Evolutionary conservation across 1,284 basidiomycete genomes (phyloP).

Genomic region (Meripilus lineatus): DNA sequence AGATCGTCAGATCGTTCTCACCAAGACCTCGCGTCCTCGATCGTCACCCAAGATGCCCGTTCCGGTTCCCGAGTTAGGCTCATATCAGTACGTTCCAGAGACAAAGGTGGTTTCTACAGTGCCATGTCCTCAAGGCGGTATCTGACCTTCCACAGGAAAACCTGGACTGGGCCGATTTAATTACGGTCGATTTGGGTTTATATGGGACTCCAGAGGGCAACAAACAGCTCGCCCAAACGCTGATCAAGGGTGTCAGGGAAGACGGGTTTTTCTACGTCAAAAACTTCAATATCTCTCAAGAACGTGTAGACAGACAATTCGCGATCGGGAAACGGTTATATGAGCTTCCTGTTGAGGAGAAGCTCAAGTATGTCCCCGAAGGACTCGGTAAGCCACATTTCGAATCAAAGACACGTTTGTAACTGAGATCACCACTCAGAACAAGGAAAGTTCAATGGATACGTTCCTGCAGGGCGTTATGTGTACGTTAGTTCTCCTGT

Average conservation of each 20-base stretch:
- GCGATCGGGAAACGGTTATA: constrained; percentile 34
- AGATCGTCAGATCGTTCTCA: too few relatives aligned
- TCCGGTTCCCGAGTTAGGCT: constrained; percentile 33
- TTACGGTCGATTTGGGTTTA: constrained; percentile 44
- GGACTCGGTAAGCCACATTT: constrained; percentile 31
- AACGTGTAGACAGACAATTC: constrained; percentile 33
- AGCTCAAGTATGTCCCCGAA: constrained; percentile 42
- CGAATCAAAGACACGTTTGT: not conserved
- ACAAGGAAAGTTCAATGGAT: constrained; percentile 45
- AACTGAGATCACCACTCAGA: constrained; percentile 22
- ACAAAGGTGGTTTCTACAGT: constrained; percentile 43
- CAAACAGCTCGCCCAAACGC: constrained; percentile 35
- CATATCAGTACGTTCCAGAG: constrained; percentile 42
- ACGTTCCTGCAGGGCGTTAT: constrained; percentile 42
- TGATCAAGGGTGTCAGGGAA: constrained; percentile 36
- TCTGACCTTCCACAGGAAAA: constrained; percentile 28
- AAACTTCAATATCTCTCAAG: constrained; percentile 34
- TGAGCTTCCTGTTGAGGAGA: constrained; percentile 47
- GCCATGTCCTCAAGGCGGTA: constrained; percentile 5
- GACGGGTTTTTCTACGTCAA: constrained; percentile 40
- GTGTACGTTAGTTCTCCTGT: constrained; percentile 23
- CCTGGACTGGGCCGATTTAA: constrained; percentile 48
- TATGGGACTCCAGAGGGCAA: constrained; percentile 39
- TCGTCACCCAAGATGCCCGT: constrained; percentile 31
- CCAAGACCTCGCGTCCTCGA: too few relatives aligned